Conservation (phyloP, 2,329 filamentous ascomycete species). For the Pseudogymnoascus sp. region DNA sequence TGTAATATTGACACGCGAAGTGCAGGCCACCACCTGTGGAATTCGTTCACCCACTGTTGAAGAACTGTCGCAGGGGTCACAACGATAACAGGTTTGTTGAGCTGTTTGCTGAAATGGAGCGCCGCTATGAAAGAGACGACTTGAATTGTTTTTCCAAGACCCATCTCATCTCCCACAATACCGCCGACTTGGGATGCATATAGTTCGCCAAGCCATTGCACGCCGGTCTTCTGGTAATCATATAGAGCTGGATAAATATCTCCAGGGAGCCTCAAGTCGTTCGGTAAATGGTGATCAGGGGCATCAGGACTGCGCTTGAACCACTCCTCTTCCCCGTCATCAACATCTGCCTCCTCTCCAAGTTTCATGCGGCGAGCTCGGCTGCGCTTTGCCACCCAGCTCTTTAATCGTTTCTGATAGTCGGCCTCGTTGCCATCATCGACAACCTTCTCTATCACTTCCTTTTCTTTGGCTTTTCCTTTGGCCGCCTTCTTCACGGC, state of each 20-base stretch:
- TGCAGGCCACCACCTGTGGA: conserved; percentile 99
- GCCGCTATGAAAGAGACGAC: conserved; percentile 74
- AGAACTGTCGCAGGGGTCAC: conserved; percentile 92
- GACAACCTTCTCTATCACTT: conserved; percentile 32
- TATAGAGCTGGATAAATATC: conserved; percentile 91
- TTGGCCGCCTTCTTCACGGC: conserved; percentile 29
- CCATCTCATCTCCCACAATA: conserved; percentile 97
- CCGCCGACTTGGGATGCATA: conserved; percentile 85
- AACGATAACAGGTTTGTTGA: conserved; percentile 78
- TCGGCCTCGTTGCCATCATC: conserved; percentile 84
- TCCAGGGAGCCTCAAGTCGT: conserved; percentile 70
- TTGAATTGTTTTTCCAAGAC: conserved; percentile 73
- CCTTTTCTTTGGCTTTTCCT: conserved; percentile 21
- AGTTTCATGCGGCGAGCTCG: conserved; percentile 46
- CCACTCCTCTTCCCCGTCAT: conserved; percentile 57
- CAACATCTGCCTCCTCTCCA: conserved; percentile 29
- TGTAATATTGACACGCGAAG: conserved; percentile 90
- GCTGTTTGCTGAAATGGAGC: conserved; percentile 80
- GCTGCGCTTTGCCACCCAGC: conserved; percentile 62
- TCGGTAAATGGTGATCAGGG: conserved; percentile 65
- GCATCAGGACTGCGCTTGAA: conserved; percentile 77
- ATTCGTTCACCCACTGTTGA: conserved; percentile 97
- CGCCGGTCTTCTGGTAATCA: conserved; percentile 93
- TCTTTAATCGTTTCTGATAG: conserved; percentile 65
- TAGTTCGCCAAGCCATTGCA: conserved; percentile 92